Evolutionary conservation across 148 eudicot genomes (phyloP), one percentile per base, ranked within the genome.

Genomic region (Vaccinium corymbosum): DNA sequence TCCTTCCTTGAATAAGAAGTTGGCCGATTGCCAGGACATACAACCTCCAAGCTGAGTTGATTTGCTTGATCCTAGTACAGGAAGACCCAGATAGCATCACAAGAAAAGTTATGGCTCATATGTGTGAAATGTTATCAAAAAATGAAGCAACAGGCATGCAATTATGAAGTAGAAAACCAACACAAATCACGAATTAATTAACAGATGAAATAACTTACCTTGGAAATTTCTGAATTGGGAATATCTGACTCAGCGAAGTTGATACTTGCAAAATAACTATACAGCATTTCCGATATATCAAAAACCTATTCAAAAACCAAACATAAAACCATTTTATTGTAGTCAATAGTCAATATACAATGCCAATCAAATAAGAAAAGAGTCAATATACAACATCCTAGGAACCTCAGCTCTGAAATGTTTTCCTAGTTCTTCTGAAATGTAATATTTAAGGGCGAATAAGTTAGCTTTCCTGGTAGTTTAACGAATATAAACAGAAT

Each of bases 281-380:
- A 88, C 81, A 96, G 49, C 89, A 88, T 75, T 76, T 91, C 94
- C 61, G 99, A 93, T 82, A 96, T 78, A 86, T 96, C 95, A 85
- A 88, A n/a, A 83, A 93, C 92, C 98, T 95, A 82, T 55, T 70
- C 75, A 83, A 55, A 35, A 62, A 14, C 68, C 9, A 4, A 71
- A 53, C 16, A 49, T 61, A 42, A 75, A 27, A 16, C 22, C 16
- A 13, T 46, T 74, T 17, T 55, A 46, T 51, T 46, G 68, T 7
- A 56, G 29, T 50, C 70, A 53, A 53, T 27, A 27, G 25, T 29
- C 20, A 17, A 57, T 27, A 16, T 7, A 29, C 2, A 35, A 68
- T 14, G 46, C 46, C 46, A 42, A 42, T 5, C 46, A 42, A 42
- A 42, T 42, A 5, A 42, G 46, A 42, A 42, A 42, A 42, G 46